phyloP scores from a whole-genome alignment of 257 asterid species.

The Osmanthus fragrans region DNA sequence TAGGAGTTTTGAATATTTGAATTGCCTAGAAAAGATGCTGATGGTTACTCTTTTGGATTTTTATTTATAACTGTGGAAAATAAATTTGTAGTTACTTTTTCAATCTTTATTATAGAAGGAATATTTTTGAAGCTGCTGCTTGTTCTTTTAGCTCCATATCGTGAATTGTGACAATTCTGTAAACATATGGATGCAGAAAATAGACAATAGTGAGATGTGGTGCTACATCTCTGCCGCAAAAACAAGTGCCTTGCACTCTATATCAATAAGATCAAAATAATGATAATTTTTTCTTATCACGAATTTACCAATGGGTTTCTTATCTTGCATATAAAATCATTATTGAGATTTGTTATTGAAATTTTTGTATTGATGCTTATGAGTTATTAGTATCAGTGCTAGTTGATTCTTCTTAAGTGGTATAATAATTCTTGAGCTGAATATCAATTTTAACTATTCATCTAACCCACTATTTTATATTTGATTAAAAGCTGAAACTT shows the following conservation, averaged over 20 bases:
- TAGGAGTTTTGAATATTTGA: not conserved
- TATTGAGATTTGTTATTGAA: not conserved
- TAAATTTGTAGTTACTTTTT: no score
- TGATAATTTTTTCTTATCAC: not conserved
- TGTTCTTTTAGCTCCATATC: no score
- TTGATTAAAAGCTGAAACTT: not conserved
- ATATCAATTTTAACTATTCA: not conserved
- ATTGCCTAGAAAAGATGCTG: not conserved
- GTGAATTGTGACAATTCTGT: not conserved
- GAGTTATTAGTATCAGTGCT: not conserved
- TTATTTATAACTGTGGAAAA: not conserved
- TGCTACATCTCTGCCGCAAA: not conserved
- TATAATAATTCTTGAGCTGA: not conserved
- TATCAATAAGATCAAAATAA: not conserved
- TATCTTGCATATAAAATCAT: not conserved
- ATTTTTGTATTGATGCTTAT: not conserved
- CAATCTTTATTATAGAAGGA: not conserved
- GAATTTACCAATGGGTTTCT: not conserved
- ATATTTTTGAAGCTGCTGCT: no score
- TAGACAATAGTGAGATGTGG: not conserved
- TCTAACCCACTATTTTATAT: no score
- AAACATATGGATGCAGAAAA: not conserved
- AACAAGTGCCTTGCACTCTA: not conserved
- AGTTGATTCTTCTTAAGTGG: not conserved
- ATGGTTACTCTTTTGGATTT: not conserved